These are phyloP conservation scores for Teratosphaeria destructans DNA, from an alignment of 2,329 filamentous ascomycete genomes.

Conservation along the genomic window DNA sequence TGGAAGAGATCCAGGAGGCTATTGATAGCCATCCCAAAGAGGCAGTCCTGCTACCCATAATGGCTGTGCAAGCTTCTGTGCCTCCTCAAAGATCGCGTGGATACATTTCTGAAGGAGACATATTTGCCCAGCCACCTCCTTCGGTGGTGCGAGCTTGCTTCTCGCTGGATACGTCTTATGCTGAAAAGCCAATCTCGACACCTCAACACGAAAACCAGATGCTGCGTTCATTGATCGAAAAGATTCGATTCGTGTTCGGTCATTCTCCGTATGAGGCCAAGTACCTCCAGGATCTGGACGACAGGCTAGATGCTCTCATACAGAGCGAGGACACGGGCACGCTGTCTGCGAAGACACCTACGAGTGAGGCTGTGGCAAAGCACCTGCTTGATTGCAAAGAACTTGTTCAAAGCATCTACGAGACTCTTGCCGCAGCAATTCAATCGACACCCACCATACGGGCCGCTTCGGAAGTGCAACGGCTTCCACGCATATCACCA, in stretches of 20 bases:
- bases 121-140: neutral
- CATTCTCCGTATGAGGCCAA: neutral
- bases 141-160: neutral
- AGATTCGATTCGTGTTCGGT: neutral
- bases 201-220: neutral
- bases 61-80: neutral
- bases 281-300: neutral
- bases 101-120: neutral
- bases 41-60: neutral
- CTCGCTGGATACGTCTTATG: neutral
- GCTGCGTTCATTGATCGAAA: neutral
- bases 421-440: neutral
- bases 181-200: neutral
- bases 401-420: neutral
- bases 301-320: neutral
- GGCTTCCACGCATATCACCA: constrained; percentile 32
- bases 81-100: neutral
- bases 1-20: constrained; percentile 4
- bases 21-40: neutral
- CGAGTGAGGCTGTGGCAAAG: neutral
- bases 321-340: neutral
- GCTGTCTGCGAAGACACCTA: neutral
- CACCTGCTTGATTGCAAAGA: neutral
- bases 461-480: neutral
- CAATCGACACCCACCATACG: neutral